These are phyloP conservation scores for Umbelopsis vinacea DNA, from an alignment of 192 early-diverging fungal genomes.

Conservation along the genomic window DNA sequence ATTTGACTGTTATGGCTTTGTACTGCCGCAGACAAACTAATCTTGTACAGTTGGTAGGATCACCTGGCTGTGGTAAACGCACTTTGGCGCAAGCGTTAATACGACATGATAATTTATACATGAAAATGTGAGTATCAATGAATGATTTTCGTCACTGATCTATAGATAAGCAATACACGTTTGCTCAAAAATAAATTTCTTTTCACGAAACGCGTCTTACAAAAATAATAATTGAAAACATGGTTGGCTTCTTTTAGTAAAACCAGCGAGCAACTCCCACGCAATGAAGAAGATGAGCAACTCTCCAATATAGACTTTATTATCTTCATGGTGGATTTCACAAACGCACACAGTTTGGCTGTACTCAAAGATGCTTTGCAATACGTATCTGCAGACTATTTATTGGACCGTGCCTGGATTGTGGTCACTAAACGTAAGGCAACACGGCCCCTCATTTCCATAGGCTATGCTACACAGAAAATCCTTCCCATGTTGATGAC, in stretches of 20 bases:
- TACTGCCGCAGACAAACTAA: neutral
- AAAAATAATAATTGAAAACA: neutral
- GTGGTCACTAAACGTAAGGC: slow-evolving; percentile 25
- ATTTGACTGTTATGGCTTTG: neutral
- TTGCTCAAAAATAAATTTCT: slow-evolving; percentile 1
- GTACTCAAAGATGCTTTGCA: slow-evolving; percentile 10
- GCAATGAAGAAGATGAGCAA: neutral
- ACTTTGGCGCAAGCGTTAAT: slow-evolving; percentile 27
- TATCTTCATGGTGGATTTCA: slow-evolving; percentile 30
- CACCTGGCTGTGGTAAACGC: slow-evolving; percentile 25
- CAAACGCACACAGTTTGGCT: slow-evolving; percentile 12
- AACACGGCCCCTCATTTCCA: neutral
- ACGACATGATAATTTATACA: slow-evolving; percentile 13
- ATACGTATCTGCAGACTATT: slow-evolving; percentile 9
- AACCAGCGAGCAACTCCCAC: slow-evolving; percentile 17
- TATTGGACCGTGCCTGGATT: slow-evolving; percentile 13
- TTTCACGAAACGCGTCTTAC: neutral
- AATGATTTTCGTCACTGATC: neutral
- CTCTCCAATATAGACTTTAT: slow-evolving; percentile 19
- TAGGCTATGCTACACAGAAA: neutral
- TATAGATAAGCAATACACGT: neutral
- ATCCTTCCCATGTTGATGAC: neutral
- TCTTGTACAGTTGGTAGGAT: slow-evolving; percentile 24
- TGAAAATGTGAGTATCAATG: slow-evolving; percentile 24
- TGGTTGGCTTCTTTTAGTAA: neutral